Base-by-base conservation (phyloP, 345 rosid genomes). In the Pistacia integerrima region DNA sequence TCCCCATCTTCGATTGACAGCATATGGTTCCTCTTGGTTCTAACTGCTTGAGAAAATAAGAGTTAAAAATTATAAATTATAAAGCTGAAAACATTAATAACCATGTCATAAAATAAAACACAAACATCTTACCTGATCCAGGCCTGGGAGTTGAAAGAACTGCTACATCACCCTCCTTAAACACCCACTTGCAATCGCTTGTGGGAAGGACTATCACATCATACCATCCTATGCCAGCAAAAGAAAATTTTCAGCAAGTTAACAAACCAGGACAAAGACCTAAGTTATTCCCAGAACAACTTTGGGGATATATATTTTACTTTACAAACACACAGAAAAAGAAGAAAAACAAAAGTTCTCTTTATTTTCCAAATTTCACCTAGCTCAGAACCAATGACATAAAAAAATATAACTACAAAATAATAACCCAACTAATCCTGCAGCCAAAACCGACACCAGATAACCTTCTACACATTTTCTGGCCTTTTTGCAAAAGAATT, bases 131-230 rank as follows among this genome's bases (percentile, higher is more conserved):
- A 93, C 96, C 94, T 84, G 92, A 79, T 55, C 94, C 97, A 68
- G 99, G 94, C 76, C 88, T 89, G 51, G 92, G 97, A 59, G 83
- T 84, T 35, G 97, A 97, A 75, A 97, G 85, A 86, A 94, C 94
- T 20, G 95, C 97, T 84, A 97, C 99, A 77, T 97, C 99, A 59
- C 99, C 99, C 89, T 97, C 99, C 88, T 97, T 97, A 77, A 97
- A 94, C 70, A 84, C 74, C 99, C 98, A 97, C 84, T 91, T 97
- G 86, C 89, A 91, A 38, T 94, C 99, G 54, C 81, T 87, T 65
- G 80, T 80, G 44, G 98, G 91, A 77, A 86, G 86, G 64, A 94
- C 91, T 69, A 90, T 82, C 69, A 87, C 97, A 87, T 97, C 99
- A 74, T 90, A 97, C 99, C 99, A 97, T 73, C 99, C 99, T 97